These are phyloP conservation scores for Amoebophrya sp. DNA, from an alignment of 169 alveolate species.

Conservation along the genomic window DNA sequence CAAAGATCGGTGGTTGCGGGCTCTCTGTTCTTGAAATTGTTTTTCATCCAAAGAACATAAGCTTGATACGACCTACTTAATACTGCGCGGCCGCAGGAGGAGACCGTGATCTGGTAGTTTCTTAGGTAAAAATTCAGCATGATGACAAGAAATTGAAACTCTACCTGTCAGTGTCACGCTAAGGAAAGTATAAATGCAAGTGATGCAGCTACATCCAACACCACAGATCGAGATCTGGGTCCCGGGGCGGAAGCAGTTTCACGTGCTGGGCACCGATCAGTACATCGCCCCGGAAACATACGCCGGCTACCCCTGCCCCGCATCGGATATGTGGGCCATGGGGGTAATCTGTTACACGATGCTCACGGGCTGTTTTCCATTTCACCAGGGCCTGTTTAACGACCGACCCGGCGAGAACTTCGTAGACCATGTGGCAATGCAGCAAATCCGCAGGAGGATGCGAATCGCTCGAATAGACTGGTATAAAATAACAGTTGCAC, in stretches of 20 bases:
- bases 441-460: neutral
- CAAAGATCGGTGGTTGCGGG: no score
- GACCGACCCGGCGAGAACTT: neutral
- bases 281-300: neutral
- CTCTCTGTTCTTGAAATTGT: no score
- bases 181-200: no score
- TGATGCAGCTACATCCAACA: no score
- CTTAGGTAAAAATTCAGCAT: no score
- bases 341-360: neutral
- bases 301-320: neutral
- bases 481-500: neutral
- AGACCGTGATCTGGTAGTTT: no score
- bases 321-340: neutral
- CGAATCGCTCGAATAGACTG: neutral
- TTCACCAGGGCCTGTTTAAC: slow-evolving; percentile 7
- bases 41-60: no score
- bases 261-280: slow-evolving; percentile 10
- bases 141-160: no score
- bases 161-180: no score
- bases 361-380: neutral
- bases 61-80: no score
- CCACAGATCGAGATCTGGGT: neutral
- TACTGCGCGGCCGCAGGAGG: no score
- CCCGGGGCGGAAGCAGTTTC: neutral
- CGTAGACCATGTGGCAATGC: slow-evolving; percentile 9